A percentile compares a stretch with the other conserved stretches of the same genome.
Conservation (phyloP, 2,329 filamentous ascomycete genomes). For the Drechslerella stenobrocha region DNA sequence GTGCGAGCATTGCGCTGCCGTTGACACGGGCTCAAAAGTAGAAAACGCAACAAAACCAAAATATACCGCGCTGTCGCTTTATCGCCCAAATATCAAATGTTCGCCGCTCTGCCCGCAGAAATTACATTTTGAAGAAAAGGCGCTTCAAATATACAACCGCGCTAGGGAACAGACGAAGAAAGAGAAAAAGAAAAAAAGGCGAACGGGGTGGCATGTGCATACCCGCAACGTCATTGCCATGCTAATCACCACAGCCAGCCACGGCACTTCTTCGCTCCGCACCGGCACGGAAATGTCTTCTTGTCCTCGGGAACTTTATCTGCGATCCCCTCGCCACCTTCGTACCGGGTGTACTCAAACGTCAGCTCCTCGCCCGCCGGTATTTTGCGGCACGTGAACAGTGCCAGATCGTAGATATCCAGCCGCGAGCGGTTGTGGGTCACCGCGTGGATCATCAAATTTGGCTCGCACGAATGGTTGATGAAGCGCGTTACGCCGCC, state of each 20-base stretch:
- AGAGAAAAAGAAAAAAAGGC: too few species aligned
- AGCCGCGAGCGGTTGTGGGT: slow-evolving; percentile 76
- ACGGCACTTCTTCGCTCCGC: slow-evolving; percentile 68
- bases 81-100: too few species aligned
- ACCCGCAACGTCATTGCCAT: too few species aligned
- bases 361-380: slow-evolving; percentile 70
- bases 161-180: too few species aligned
- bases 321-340: slow-evolving; percentile 58
- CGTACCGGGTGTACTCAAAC: slow-evolving; percentile 76
- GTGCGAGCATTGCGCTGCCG: too few species aligned
- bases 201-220: too few species aligned
- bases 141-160: too few species aligned
- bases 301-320: slow-evolving; percentile 58
- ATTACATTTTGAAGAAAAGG: too few species aligned
- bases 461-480: slow-evolving; percentile 80
- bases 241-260: slow-evolving; percentile 71
- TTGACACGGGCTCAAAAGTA: too few species aligned
- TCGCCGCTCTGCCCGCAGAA: too few species aligned
- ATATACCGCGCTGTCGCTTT: too few species aligned
- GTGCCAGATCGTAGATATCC: slow-evolving; percentile 73
- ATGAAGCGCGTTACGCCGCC: slow-evolving; percentile 79
- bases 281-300: slow-evolving; percentile 58
- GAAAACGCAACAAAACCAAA: slow-evolving; percentile 1
- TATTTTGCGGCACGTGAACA: slow-evolving; percentile 73
- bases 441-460: slow-evolving; percentile 76